Evolutionary conservation across 2,329 filamentous ascomycete genomes (phyloP).

Genomic region (Cryphonectria carpinicola): DNA sequence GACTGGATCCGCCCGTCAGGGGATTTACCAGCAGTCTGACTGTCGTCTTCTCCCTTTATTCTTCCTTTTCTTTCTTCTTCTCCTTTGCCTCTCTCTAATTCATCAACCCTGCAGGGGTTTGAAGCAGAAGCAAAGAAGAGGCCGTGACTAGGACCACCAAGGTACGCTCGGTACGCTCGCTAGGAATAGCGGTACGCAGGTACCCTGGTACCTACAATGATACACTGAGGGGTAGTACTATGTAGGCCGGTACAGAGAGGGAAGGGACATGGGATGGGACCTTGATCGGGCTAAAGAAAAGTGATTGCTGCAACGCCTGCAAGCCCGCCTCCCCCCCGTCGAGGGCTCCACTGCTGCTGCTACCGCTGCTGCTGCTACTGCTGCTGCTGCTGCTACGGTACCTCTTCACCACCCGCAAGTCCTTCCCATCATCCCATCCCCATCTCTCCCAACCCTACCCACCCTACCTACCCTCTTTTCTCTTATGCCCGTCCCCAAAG

Average conservation of each 20-base stretch:
- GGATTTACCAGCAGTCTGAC: neutral
- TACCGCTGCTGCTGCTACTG: neutral
- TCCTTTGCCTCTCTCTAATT: neutral
- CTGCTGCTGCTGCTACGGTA: neutral
- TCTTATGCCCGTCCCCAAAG: neutral
- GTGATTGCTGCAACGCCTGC: conserved; percentile 24
- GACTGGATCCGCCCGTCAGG: neutral
- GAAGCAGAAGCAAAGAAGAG: neutral
- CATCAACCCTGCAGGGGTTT: neutral
- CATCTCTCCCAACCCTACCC: conserved; percentile 3
- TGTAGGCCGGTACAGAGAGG: neutral
- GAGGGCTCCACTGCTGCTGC: conserved; percentile 14
- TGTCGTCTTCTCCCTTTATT: neutral
- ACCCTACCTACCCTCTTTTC: conserved; percentile 16
- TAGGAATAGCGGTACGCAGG: neutral
- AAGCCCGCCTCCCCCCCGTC: neutral
- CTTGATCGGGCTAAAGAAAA: conserved; percentile 9
- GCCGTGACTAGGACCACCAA: neutral
- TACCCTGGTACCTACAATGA: conserved; percentile 7
- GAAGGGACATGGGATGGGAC: neutral
- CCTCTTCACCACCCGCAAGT: conserved; percentile 21
- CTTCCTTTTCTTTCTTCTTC: no score
- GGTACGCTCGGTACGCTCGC: neutral
- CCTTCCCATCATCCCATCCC: conserved; percentile 17
- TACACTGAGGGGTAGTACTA: conserved; percentile 3